phyloP scores from a whole-genome alignment of 2,329 filamentous ascomycete genomes.

The Fusarium kyushuense region DNA sequence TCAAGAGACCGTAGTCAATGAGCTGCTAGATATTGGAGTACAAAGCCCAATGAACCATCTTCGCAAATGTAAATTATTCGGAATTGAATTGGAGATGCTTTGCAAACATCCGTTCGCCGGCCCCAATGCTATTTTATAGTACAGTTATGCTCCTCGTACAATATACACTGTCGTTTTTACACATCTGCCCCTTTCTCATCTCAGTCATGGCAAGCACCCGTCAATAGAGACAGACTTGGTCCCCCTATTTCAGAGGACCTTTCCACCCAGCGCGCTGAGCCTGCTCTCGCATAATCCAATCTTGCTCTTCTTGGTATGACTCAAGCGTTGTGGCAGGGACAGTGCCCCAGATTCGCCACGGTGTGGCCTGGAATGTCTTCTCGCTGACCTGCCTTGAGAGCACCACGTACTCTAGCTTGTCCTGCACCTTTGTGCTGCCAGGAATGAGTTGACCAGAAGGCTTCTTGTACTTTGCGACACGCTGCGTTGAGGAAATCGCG shows the following conservation, averaged over 20 bases:
- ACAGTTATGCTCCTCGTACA: slow-evolving; percentile 48
- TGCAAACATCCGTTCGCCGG: slow-evolving; percentile 39
- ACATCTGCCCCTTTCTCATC: slow-evolving; percentile 17
- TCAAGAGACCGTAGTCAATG: not conserved
- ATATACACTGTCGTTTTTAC: slow-evolving; percentile 47
- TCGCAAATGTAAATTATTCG: slow-evolving; percentile 13
- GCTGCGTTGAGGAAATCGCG: slow-evolving; percentile 68
- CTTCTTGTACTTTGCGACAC: slow-evolving; percentile 58
- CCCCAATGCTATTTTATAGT: slow-evolving; percentile 47
- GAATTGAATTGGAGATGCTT: slow-evolving; percentile 42
- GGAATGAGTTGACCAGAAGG: slow-evolving; percentile 56
- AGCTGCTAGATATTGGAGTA: not conserved
- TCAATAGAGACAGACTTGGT: not conserved
- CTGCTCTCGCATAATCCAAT: slow-evolving; percentile 52
- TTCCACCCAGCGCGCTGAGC: slow-evolving; percentile 52
- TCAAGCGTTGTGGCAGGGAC: slow-evolving; percentile 65
- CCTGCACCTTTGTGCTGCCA: slow-evolving; percentile 63
- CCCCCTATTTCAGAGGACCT: slow-evolving; percentile 31
- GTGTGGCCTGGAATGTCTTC: slow-evolving; percentile 59
- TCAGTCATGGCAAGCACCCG: slow-evolving; percentile 2
- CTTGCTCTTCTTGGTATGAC: slow-evolving; percentile 53
- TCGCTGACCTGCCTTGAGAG: slow-evolving; percentile 63
- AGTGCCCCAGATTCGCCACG: slow-evolving; percentile 76
- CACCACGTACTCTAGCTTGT: slow-evolving; percentile 74
- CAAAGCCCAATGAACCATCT: not conserved